phyloP scores from a whole-genome alignment of 805 yeast genomes.

The Candida pini region DNA sequence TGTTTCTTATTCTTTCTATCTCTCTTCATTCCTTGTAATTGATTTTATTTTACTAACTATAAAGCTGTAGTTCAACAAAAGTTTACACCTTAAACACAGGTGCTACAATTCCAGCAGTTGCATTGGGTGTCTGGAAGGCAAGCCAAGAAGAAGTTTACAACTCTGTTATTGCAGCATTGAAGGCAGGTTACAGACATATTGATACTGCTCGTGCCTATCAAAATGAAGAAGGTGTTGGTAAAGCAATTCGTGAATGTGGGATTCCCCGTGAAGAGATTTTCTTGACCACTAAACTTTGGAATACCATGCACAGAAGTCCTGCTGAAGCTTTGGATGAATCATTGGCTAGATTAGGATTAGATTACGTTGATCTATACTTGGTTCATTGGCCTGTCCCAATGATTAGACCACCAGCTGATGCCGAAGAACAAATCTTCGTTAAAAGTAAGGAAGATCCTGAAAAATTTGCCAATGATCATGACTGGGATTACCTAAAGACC shows the following conservation, averaged over 20 bases:
- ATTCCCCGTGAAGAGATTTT: conserved; percentile 48
- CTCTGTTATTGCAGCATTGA: conserved; percentile 56
- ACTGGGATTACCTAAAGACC: conserved; percentile 44
- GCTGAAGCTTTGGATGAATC: conserved; percentile 45
- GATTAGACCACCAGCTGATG: conserved; percentile 31
- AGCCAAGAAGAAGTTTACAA: conserved; percentile 47
- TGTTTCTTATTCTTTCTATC: conserved; percentile 1
- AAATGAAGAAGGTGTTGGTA: conserved; percentile 57
- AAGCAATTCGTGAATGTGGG: conserved; percentile 41
- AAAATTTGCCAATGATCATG: conserved; percentile 21
- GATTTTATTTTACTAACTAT: neutral
- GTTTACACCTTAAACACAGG: conserved; percentile 10
- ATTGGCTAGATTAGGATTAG: conserved; percentile 45
- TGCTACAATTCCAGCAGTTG: conserved; percentile 55
- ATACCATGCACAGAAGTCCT: conserved; percentile 33
- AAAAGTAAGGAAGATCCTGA: conserved; percentile 16
- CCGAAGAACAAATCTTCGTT: conserved; percentile 23
- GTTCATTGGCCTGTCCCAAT: conserved; percentile 79
- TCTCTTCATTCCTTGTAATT: neutral
- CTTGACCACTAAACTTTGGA: conserved; percentile 62
- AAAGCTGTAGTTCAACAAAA: conserved; percentile 6
- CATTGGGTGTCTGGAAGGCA: conserved; percentile 72
- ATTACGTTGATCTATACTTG: conserved; percentile 67
- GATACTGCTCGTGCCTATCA: conserved; percentile 70
- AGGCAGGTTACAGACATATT: conserved; percentile 69